Base-by-base conservation (phyloP, 2,329 filamentous ascomycete genomes). In the Trichoderma sp. region DNA sequence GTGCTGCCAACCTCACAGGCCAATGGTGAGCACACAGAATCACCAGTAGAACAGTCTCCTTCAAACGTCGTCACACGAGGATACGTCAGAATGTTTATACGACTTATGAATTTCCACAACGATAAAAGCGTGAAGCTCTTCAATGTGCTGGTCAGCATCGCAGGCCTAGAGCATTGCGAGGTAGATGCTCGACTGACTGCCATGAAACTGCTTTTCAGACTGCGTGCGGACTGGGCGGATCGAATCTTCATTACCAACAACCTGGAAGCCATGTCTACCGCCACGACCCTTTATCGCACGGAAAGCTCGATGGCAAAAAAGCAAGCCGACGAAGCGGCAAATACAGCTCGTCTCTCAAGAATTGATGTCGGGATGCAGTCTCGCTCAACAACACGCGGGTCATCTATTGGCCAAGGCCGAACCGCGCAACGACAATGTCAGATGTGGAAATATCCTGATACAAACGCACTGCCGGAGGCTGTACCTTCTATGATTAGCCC, bases 171-270 rank as follows among this genome's bases (percentile, higher is more conserved):
- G 33, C 85, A 88, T 38, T 91, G 89, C 76, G 92, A 93, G 76
- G 86, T 89, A 7, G 92, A 94, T 83, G 92, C 93, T 69, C 92
- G 94, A 7, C 85, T 97, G 31, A 92, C 91, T 14, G 92, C 93
- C 3, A 90, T 95, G 87, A 95, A 94, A 80, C 85, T 96, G 60
- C 86, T 98, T 2, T 96, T 97, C 81, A 91, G 95, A 60, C 86
- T 98, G 35, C 91, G 95, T 75, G 94, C 95, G 27, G 95, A 98
- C 83, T 94, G 93, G 82, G 91, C 93, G 11, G 91, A 95, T 78
- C 90, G 92, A 62, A 89, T 98, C 4, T 94, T 93, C 75, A 86
- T 98, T 71, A 91, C 91, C 8, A 85, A 90, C 41, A 89, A 91
- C 35, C 91, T 93, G 2, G 94, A 97, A 81, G 93, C 91, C 33